Evolutionary conservation across 1,284 basidiomycete species (phyloP), one percentile per base, ranked within the genome.

Genomic region (Cryptococcus floricola): DNA sequence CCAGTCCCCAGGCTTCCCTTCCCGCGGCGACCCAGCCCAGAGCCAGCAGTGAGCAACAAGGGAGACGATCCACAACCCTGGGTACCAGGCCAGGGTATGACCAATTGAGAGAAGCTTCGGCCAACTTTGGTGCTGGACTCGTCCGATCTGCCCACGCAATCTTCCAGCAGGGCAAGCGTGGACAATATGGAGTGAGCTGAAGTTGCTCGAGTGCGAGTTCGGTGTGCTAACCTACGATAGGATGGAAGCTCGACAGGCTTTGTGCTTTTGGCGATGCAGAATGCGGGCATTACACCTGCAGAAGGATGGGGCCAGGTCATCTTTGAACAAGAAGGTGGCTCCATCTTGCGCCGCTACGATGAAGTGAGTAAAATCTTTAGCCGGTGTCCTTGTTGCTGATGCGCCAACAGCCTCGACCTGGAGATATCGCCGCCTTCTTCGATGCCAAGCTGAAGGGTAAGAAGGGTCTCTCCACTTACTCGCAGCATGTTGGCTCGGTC

Each of bases 381-480:
- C 12, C 25, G 23, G 31, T 34, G 31, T 34, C 4, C 31, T 10
- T 34, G 10, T 34, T 34, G 7, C 31, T 43, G 37, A 38, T n/a
- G n/a, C 37, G 19, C 14, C 28, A n/a, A 27, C 7, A 69, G 66
- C 74, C 75, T 55, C 81, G 90, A 79, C 86, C 90, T 0, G 92
- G 92, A 1, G 92, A 96, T 75, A 77, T 96, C 5, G 81, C 91
- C 42, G 82, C 84, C 50, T 77, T 94, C 62, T 78, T 81, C 53
- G 88, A 90, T 53, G 89, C 88, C 52, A 87, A 84, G 71, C 80
- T 97, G 67, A 93, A 91, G 72, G 92, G 93, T 0, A 88, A 91
- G 69, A 94, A 91, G 74, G 80, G 79, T 1, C 73, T 95, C 50
- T 83, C 86, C 49, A 79, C 81, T 48, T 94, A 95, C 71, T 81